Conservation (phyloP, 495 filamentous ascomycete species). For the Talaromyces ruber region DNA sequence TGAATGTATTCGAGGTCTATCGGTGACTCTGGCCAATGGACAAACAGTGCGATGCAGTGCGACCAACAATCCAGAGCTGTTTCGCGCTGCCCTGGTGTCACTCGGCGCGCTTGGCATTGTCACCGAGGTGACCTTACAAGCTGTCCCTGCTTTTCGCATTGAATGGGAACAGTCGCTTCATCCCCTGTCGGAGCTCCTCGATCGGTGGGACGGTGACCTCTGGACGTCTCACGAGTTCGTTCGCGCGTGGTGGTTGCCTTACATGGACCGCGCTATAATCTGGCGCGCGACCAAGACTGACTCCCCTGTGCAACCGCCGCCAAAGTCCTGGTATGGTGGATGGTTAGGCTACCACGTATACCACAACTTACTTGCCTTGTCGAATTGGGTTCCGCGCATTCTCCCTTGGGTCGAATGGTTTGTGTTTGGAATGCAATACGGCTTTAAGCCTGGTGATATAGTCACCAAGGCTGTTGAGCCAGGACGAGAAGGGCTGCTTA, state of each 20-base stretch:
- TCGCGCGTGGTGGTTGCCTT: conserved; percentile 95
- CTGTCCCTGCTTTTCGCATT: conserved; percentile 67
- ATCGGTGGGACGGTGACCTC: conserved; percentile 61
- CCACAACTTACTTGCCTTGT: conserved; percentile 73
- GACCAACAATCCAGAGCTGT: conserved; percentile 64
- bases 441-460: conserved; percentile 58
- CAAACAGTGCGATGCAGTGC: conserved; percentile 64
- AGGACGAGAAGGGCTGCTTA: conserved; percentile 68
- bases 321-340: conserved; percentile 67
- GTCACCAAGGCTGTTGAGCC: conserved; percentile 69
- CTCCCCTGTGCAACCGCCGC: conserved; percentile 36
- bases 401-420: conserved; percentile 87
- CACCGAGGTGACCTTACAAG: conserved; percentile 76
- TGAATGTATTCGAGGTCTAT: conserved; percentile 60
- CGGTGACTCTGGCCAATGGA: conserved; percentile 78
- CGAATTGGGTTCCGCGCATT: conserved; percentile 68
- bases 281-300: conserved; percentile 77
- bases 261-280: conserved; percentile 73
- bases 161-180: conserved; percentile 79
- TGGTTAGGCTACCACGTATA: conserved; percentile 78
- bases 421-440: conserved; percentile 92
- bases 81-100: conserved; percentile 79
- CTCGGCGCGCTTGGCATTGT: conserved; percentile 88
- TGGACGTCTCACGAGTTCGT: conserved; percentile 86
- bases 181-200: conserved; percentile 54